Evolutionary conservation across 192 early-diverging fungal species (phyloP).

Genomic region (Backusella mclennaniae): DNA sequence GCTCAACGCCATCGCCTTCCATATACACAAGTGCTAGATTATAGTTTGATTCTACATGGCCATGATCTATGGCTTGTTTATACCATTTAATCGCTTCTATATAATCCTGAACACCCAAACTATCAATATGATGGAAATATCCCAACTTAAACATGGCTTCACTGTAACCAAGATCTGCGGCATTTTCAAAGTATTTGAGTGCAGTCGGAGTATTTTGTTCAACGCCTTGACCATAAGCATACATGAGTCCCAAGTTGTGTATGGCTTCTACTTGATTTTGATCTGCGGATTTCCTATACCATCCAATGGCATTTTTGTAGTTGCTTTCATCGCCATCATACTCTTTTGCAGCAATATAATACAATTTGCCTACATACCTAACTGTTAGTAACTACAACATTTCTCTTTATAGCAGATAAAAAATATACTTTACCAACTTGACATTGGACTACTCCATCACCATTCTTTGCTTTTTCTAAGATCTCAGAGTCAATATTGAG

Average conservation of each 20-base stretch:
- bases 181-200: too few species aligned
- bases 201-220: too few species aligned
- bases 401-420: too few species aligned
- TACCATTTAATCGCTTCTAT: background rate
- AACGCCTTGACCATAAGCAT: too few species aligned
- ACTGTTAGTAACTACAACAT: too few species aligned
- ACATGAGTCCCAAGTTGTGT: too few species aligned
- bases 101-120: too few species aligned
- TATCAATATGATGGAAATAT: too few species aligned
- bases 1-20: background rate
- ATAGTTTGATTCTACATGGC: background rate
- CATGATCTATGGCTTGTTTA: background rate
- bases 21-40: background rate
- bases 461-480: background rate
- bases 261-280: too few species aligned
- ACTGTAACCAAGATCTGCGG: too few species aligned
- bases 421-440: background rate
- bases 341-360: background rate
- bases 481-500: background rate
- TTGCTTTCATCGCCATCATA: background rate
- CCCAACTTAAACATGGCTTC: too few species aligned
- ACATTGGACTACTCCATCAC: background rate
- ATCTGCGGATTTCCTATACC: too few species aligned
- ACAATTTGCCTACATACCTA: background rate
- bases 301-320: background rate